Percentiles rank a stretch among this genome's conserved stretches.
These are phyloP conservation scores for Neurospora cerealis DNA, from an alignment of 495 filamentous ascomycete genomes.

Conservation along the genomic window DNA sequence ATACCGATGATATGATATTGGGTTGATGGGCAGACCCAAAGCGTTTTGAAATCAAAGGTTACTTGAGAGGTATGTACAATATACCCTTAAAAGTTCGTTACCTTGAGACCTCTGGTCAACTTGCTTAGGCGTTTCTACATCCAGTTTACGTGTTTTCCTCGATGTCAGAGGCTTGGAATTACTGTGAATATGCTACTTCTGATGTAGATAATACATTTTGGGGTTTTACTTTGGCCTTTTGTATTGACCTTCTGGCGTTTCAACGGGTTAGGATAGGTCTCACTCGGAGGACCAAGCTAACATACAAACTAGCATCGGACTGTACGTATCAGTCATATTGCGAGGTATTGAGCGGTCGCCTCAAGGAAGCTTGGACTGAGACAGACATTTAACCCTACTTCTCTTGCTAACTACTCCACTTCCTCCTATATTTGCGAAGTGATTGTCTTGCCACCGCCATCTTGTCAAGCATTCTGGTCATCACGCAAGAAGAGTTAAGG, in stretches of 20 bases:
- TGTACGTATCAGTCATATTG: not conserved
- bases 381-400: not conserved
- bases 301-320: not conserved
- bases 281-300: not conserved
- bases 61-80: not conserved
- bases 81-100: not conserved
- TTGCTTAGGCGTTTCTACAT: not conserved
- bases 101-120: not conserved
- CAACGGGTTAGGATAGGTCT: not conserved
- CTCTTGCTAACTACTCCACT: not conserved
- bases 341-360: not conserved
- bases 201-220: not conserved
- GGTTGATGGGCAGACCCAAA: not conserved
- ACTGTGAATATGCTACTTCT: not conserved
- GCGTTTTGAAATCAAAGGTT: not conserved
- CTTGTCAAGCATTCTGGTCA: not conserved
- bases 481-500: not conserved
- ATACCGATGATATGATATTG: not conserved
- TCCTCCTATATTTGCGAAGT: not conserved
- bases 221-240: not conserved
- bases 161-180: not conserved
- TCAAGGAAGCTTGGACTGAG: not conserved
- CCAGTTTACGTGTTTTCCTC: not conserved
- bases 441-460: not conserved
- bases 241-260: not conserved